Base-by-base conservation (phyloP, 1,284 basidiomycete genomes). In the Anthracocystis setariae region DNA sequence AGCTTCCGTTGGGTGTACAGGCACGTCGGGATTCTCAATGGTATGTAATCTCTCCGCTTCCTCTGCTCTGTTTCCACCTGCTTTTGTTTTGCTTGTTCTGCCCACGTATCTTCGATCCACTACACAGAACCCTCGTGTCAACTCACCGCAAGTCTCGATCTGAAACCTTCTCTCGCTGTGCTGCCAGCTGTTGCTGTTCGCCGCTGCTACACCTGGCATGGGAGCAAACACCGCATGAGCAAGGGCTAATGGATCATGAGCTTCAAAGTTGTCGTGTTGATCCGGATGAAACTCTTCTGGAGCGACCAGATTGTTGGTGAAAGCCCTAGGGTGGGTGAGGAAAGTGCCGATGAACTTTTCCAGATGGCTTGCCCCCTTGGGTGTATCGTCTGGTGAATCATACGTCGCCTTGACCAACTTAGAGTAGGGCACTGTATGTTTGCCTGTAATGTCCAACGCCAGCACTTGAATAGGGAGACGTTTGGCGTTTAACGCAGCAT, bases 161-260 rank as follows among this genome's bases (percentile, higher is more conserved):
- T 70, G 64, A 59, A 82, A 82, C 8, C 46, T 46, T 3, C 75
- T 57, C 46, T 39, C 42, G 3, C 27, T 24, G 23, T 61, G 54
- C 18, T 49, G 46, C 78, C 77, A 80, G 3, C 64, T 72, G 8
- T 49, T 24, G 3, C 43, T 44, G 17, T 62, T 38, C 2, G 32
- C 33, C 13, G 54, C 38, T 15, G 49, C 53, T 5, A 37, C 8
- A 13, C 43, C 23, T 2, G 59, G 51, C 50, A 74, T 13, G 5
- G 60, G 66, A 8, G 49, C 50, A 32, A 77, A 79, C 39, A 79
- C 68, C 40, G 77, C 76, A 50, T 82, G 76, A 2, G 77, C 79
- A 0, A 82, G 66, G 8, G 80, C 80, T 15, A 82, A 56, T 17
- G 80, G 80, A 51, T 82, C 80, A 45, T 82, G 80, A 15, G 74